Percentiles rank a stretch among this genome's conserved stretches.
Evolutionary conservation across 768 basidiomycete genomes (phyloP).

Genomic region (Coprinellus aureogranulatus): DNA sequence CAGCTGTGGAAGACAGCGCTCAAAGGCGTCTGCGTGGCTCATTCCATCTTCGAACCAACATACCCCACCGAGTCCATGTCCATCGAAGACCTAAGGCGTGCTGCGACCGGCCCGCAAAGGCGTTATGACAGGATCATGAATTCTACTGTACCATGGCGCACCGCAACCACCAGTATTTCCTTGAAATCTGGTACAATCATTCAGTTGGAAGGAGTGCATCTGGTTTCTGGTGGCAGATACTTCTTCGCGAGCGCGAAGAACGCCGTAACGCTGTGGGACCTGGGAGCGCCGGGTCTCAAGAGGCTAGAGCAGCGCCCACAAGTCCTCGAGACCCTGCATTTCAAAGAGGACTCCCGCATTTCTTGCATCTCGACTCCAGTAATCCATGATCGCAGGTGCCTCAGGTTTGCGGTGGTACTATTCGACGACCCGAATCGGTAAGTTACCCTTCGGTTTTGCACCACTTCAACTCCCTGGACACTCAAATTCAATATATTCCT

Average conservation of each 20-base stretch:
- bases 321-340: neutral
- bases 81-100: neutral
- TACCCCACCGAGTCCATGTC: neutral
- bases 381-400: too few species aligned
- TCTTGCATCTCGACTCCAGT: too few species aligned
- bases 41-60: neutral
- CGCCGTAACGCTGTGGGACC: neutral
- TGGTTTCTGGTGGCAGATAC: neutral
- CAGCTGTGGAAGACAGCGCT: neutral
- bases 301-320: neutral
- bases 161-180: neutral
- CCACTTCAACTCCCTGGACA: too few species aligned
- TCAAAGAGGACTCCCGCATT: too few species aligned
- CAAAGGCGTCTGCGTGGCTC: neutral
- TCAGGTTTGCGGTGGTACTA: too few species aligned
- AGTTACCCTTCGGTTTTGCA: too few species aligned
- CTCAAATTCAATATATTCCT: neutral
- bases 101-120: neutral
- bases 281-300: neutral
- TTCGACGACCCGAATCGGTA: too few species aligned
- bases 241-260: neutral
- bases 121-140: neutral
- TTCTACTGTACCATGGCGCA: neutral
- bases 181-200: neutral
- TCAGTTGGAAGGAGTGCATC: neutral